Percentiles rank a stretch among this genome's conserved stretches.
Conservation (phyloP, 75 land plant species). For the Isoetes taiwanensis region DNA sequence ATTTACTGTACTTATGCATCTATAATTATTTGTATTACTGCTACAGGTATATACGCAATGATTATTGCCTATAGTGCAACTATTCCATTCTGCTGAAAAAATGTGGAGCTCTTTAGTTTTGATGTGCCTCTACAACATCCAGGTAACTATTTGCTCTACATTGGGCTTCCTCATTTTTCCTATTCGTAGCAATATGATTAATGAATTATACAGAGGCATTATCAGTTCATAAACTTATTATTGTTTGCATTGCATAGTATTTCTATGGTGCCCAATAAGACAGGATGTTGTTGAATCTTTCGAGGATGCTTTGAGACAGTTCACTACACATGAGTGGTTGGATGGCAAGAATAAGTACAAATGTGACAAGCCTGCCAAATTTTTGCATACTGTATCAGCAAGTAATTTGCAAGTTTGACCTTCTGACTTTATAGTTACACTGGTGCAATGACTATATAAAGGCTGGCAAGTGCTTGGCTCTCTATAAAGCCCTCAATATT, state of each 20-base stretch:
- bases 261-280: no score
- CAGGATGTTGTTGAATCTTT: neutral
- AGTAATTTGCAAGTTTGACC: no score
- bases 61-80: no score
- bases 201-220: neutral
- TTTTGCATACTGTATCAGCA: no score
- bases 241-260: neutral
- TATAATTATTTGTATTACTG: no score
- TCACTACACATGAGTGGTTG: constrained; percentile 3
- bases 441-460: neutral
- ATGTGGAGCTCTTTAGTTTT: no score
- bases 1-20: no score
- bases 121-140: neutral
- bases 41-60: no score
- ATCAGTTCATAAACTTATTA: neutral
- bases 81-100: no score
- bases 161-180: neutral
- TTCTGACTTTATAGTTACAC: no score
- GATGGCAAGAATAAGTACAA: constrained; percentile 1
- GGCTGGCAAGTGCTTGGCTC: neutral
- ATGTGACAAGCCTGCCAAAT: neutral
- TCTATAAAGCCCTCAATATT: neutral
- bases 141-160: neutral
- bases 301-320: neutral
- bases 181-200: neutral